Evolutionary conservation across 345 rosid genomes (phyloP).

Genomic region (Sonneratia alba): DNA sequence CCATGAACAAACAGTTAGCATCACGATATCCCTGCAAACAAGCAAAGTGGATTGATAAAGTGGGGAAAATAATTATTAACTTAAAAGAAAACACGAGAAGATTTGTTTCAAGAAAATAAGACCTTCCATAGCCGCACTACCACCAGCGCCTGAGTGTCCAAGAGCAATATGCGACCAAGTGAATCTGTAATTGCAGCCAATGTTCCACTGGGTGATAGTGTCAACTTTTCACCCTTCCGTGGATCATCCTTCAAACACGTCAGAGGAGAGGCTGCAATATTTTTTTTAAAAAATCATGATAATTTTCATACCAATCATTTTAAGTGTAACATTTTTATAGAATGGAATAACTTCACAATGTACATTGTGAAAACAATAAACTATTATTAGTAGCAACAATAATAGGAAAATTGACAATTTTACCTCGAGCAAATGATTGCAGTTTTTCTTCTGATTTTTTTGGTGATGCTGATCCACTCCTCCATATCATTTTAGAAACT

Average conservation of each 20-base stretch:
- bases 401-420: constrained; percentile 7
- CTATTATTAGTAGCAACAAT: neutral
- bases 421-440: constrained; percentile 87
- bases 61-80: neutral
- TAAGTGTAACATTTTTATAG: neutral
- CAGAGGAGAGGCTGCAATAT: constrained; percentile 68
- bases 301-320: neutral
- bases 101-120: neutral
- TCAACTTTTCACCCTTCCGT: constrained; percentile 85
- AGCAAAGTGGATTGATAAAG: constrained; percentile 4
- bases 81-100: neutral
- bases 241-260: constrained; percentile 95
- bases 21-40: constrained; percentile 80
- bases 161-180: constrained; percentile 86
- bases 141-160: constrained; percentile 93
- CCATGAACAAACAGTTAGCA: constrained; percentile 88
- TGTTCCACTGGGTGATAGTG: constrained; percentile 89
- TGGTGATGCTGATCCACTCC: constrained; percentile 49
- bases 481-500: constrained; percentile 84
- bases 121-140: constrained; percentile 98
- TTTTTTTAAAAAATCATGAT: neutral
- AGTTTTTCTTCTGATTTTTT: constrained; percentile 57
- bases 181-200: constrained; percentile 98
- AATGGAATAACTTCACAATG: neutral
- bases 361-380: neutral